Conservation (phyloP, 2,329 filamentous ascomycete genomes). For the Exophiala spinifera region DNA sequence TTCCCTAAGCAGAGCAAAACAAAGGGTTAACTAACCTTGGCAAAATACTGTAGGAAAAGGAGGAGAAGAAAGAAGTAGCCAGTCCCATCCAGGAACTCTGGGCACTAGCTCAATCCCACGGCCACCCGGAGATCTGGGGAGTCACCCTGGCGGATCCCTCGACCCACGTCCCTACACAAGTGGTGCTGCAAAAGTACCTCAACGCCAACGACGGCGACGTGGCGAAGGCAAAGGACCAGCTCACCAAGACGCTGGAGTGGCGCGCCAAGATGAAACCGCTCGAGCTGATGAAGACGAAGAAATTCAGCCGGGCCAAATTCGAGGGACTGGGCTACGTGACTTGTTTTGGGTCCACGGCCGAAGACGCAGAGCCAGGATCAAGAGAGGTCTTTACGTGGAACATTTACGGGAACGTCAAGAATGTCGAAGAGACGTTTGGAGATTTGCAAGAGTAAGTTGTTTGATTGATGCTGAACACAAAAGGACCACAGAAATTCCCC, state of each 20-base stretch:
- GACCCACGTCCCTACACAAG: slow-evolving; percentile 68
- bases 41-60: slow-evolving; percentile 15
- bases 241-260: slow-evolving; percentile 77
- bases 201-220: slow-evolving; percentile 81
- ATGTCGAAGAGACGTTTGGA: slow-evolving; percentile 76
- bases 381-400: slow-evolving; percentile 80
- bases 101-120: slow-evolving; percentile 34
- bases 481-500: no score
- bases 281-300: slow-evolving; percentile 60
- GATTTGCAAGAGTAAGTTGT: slow-evolving; percentile 72
- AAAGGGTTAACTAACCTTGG: no score
- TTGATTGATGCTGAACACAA: no score
- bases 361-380: slow-evolving; percentile 40
- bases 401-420: slow-evolving; percentile 83
- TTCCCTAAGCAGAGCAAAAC: no score
- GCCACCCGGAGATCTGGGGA: slow-evolving; percentile 81
- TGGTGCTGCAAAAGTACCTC: slow-evolving; percentile 89
- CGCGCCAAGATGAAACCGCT: slow-evolving; percentile 71
- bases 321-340: slow-evolving; percentile 77
- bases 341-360: slow-evolving; percentile 52
- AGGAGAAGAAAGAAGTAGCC: slow-evolving; percentile 9
- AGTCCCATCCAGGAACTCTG: slow-evolving; percentile 27
- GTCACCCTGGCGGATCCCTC: slow-evolving; percentile 56
- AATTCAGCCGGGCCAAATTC: slow-evolving; percentile 68
- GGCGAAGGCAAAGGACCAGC: slow-evolving; percentile 70